Percentiles rank a stretch among this genome's conserved stretches.
Conservation (phyloP, 768 basidiomycete species). For the Austroboletus festivus region DNA sequence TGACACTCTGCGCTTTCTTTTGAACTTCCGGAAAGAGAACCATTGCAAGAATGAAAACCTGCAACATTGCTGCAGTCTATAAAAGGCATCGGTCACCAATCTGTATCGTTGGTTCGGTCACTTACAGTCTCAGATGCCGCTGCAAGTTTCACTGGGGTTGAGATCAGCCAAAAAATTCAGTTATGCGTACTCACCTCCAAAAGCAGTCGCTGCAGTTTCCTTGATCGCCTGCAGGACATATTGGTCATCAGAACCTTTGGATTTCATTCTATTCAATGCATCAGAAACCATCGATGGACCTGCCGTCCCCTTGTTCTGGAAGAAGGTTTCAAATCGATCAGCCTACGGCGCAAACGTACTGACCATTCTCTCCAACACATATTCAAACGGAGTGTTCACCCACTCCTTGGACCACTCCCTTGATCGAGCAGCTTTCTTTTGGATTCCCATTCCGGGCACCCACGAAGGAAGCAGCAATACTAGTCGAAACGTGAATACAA, state of each 20-base stretch:
- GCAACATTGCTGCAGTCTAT: conserved; percentile 26
- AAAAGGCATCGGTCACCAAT: background rate
- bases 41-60: conserved; percentile 36
- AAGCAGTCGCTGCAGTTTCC: conserved; percentile 19
- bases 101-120: background rate
- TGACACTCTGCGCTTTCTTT: conserved; percentile 25
- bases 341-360: background rate
- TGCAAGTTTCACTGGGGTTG: background rate
- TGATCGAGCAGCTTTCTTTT: conserved; percentile 19
- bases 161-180: background rate
- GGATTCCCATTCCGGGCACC: conserved; percentile 30
- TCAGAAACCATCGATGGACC: conserved; percentile 17
- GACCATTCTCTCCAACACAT: conserved; percentile 13
- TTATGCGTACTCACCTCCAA: conserved; percentile 12
- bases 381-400: conserved; percentile 21
- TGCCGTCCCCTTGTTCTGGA: conserved; percentile 12
- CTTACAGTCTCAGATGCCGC: conserved; percentile 20
- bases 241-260: background rate
- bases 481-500: conserved; percentile 11
- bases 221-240: conserved; percentile 12
- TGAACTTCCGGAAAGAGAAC: conserved; percentile 29
- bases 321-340: background rate
- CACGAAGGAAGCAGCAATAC: conserved; percentile 27
- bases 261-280: conserved; percentile 7
- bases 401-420: conserved; percentile 16